Conservation (phyloP, 2,329 filamentous ascomycete species). For the Colletotrichum sp. region DNA sequence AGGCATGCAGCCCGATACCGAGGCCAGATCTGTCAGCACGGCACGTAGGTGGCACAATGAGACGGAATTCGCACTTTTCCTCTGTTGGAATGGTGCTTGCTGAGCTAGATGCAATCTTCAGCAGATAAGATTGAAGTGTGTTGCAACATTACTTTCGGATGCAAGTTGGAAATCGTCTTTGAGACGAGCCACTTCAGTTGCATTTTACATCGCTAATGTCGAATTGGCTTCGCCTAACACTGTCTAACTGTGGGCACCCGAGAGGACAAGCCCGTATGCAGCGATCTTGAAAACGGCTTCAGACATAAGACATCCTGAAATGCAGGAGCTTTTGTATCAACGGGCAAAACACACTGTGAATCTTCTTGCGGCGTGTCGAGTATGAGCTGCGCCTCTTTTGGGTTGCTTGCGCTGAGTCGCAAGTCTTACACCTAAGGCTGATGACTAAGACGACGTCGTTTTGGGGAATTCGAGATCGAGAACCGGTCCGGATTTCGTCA, state of each 20-base stretch:
- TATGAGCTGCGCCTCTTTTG: neutral
- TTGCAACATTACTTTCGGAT: neutral
- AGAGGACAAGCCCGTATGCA: neutral
- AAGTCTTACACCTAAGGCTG: neutral
- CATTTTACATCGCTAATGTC: neutral
- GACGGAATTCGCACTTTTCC: neutral
- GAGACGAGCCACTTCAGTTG: neutral
- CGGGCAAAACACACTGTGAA: neutral
- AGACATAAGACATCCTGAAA: neutral
- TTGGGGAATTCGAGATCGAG: neutral
- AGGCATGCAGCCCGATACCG: neutral
- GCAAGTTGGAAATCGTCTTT: neutral
- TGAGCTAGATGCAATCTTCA: neutral
- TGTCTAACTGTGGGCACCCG: neutral
- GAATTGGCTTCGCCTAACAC: neutral
- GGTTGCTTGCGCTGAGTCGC: neutral
- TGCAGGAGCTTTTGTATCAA: neutral
- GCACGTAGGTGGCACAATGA: neutral
- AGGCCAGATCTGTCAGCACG: neutral
- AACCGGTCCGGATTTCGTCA: neutral
- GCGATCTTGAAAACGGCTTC: neutral
- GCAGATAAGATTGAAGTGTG: neutral
- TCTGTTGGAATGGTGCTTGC: neutral
- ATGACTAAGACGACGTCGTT: neutral
- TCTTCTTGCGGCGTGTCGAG: neutral